Evolutionary conservation across 2,329 filamentous ascomycete species (phyloP).

Genomic region (Tolypocladium endophyticum): DNA sequence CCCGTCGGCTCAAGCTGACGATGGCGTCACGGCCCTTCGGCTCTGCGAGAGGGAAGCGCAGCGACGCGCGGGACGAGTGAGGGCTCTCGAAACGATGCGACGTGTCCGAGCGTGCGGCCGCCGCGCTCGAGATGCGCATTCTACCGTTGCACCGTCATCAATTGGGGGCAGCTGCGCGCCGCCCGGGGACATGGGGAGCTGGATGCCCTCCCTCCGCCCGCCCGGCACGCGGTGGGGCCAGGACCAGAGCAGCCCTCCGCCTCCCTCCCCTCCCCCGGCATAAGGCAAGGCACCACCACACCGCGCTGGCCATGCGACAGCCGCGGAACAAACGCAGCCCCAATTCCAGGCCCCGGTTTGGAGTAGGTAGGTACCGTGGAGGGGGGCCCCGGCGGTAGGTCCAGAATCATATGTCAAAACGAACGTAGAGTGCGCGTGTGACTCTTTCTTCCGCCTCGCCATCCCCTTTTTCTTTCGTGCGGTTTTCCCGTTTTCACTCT

Average conservation of each 20-base stretch:
- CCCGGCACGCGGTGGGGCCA: neutral
- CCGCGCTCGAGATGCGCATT: neutral
- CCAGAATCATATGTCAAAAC: slow-evolving; percentile 6
- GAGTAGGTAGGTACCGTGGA: neutral
- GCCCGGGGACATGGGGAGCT: neutral
- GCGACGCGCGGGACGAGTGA: no score
- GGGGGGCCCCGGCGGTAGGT: neutral
- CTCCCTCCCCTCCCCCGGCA: neutral
- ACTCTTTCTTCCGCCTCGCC: neutral
- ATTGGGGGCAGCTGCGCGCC: no score
- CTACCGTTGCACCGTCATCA: neutral
- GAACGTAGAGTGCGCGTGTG: neutral
- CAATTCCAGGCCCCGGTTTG: neutral
- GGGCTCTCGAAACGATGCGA: no score
- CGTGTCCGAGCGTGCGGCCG: neutral
- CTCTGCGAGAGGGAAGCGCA: neutral
- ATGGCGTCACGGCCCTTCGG: neutral
- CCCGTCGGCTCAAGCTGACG: neutral
- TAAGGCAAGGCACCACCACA: no score
- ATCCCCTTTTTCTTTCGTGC: neutral
- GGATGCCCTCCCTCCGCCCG: neutral
- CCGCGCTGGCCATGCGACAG: neutral
- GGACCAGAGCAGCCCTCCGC: neutral
- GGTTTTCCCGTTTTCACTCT: neutral
- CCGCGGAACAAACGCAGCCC: neutral